Percentiles rank a stretch among this genome's conserved stretches.
Evolutionary conservation across 192 early-diverging fungal species (phyloP).

Genomic region (Mycoemilia scoparia): DNA sequence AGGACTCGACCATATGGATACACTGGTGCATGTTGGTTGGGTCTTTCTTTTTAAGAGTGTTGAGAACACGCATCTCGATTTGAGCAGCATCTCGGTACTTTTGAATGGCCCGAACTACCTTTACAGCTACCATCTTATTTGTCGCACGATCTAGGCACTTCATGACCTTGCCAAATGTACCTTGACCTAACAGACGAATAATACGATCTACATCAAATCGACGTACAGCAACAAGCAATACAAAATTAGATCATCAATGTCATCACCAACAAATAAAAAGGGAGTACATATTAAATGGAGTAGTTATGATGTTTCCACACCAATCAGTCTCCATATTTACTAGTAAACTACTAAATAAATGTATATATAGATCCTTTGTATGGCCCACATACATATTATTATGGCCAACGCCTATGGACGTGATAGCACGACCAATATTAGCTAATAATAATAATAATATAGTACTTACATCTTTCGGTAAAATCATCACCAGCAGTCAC

Average conservation of each 20-base stretch:
- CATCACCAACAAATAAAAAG: too few relatives aligned
- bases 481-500: conserved; percentile 54
- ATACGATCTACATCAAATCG: conserved; percentile 34
- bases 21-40: conserved; percentile 68
- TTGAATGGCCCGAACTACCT: conserved; percentile 80
- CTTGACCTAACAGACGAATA: conserved; percentile 73
- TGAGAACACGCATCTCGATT: conserved; percentile 75
- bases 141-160: conserved; percentile 57
- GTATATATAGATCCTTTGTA: too few relatives aligned
- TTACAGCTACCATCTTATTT: conserved; percentile 55
- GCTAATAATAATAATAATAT: too few relatives aligned
- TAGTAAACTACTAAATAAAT: too few relatives aligned
- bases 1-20: conserved; percentile 65
- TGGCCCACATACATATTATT: too few relatives aligned
- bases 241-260: not conserved
- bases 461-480: conserved; percentile 58
- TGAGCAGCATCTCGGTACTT: conserved; percentile 90
- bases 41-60: conserved; percentile 59
- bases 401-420: too few relatives aligned
- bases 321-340: too few relatives aligned
- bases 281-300: too few relatives aligned
- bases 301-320: too few relatives aligned
- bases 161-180: conserved; percentile 95
- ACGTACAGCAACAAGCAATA: not conserved
- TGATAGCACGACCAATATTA: not conserved